A percentile compares a stretch with the other conserved stretches of the same genome.
Conservation (phyloP, 768 basidiomycete species). For the Hygrophorus pudorinus region DNA sequence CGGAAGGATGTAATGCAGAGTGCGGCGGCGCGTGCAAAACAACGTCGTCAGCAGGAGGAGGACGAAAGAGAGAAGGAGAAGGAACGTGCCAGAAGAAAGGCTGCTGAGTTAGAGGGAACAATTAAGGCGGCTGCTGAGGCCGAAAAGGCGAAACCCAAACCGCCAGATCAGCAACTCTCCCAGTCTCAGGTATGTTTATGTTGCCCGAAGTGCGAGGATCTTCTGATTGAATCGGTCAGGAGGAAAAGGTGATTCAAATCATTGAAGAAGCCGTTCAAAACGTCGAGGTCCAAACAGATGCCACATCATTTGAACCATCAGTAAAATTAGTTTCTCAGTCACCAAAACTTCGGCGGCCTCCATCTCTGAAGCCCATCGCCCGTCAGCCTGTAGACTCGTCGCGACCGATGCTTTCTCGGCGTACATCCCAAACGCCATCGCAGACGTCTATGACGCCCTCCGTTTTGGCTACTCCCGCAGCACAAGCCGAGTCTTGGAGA, state of each 20-base stretch:
- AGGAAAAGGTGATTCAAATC: conserved; percentile 29
- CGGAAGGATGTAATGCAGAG: conserved; percentile 73
- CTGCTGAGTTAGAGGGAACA: conserved; percentile 61
- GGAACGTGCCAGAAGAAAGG: conserved; percentile 75
- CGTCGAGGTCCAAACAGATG: conserved; percentile 8
- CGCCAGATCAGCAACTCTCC: conserved; percentile 10
- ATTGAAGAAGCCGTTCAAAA: conserved; percentile 38
- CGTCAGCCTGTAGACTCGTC: conserved; percentile 19
- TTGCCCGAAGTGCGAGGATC: conserved; percentile 3
- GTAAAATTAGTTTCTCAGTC: conserved; percentile 1
- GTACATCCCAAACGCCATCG: conserved; percentile 16
- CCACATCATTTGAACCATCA: neutral
- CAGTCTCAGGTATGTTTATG: conserved; percentile 8
- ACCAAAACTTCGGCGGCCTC: conserved; percentile 19
- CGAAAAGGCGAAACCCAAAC: conserved; percentile 21
- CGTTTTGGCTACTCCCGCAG: conserved; percentile 19
- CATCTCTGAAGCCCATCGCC: conserved; percentile 22
- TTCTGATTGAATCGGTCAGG: conserved; percentile 13
- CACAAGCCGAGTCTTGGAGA: conserved; percentile 59
- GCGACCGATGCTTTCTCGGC: conserved; percentile 17
- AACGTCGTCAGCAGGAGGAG: conserved; percentile 75
- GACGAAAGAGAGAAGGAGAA: conserved; percentile 70
- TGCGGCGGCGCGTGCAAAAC: conserved; percentile 75
- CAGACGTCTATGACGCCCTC: conserved; percentile 10
- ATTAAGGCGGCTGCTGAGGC: conserved; percentile 34